Base-by-base conservation (phyloP, 192 early-diverging fungal species). In the Coemansia sp. region DNA sequence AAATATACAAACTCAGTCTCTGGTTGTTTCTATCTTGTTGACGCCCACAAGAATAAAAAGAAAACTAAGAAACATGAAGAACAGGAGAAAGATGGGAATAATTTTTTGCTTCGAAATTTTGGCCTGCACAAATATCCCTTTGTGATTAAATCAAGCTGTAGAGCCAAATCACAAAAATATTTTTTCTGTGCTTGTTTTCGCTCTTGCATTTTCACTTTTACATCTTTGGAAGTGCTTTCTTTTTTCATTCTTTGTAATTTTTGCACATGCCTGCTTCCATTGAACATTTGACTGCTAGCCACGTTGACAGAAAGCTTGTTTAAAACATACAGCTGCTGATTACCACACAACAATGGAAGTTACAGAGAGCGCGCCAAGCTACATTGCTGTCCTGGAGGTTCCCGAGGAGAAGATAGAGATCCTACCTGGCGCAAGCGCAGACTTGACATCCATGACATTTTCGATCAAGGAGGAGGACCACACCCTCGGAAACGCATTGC, bases 391-490 rank as follows among this genome's bases (percentile, higher is more conserved):
- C 37, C 66, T 72, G 29, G 66, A 67, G 4, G 66, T 74, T 20
- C 72, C 74, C 1, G 70, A 73, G 31, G 51, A 75, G 18, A 80
- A 84, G 58, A 58, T 84, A 23, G 68, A 66, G 40, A 68, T 80
- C 23, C 66, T 88, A 37, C 76, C 82, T 8, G 87, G 89, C 46
- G 84, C 84, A 18, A 84, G 78, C 66, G 70, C 75, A 13, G 94
- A 96, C 79, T 83, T 86, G 63, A 86, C 88, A 6, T 88, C 87
- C 43, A 87, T 90, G 64, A 98, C 97, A 1, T 97, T 99, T 63
- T 86, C 82, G 33, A 85, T 99, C 59, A 86, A 87, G 68, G 91
- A 95, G 64, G 95, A 99, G 79, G 97, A 97, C 77, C 97, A 99
- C 74, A 99, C 97, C 3, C 84, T 99, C 7, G 95, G 95, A 53